Percentiles rank a stretch among this genome's conserved stretches.
Conservation (phyloP, 371 early-diverging fungal species). For the Mycotypha africana region DNA sequence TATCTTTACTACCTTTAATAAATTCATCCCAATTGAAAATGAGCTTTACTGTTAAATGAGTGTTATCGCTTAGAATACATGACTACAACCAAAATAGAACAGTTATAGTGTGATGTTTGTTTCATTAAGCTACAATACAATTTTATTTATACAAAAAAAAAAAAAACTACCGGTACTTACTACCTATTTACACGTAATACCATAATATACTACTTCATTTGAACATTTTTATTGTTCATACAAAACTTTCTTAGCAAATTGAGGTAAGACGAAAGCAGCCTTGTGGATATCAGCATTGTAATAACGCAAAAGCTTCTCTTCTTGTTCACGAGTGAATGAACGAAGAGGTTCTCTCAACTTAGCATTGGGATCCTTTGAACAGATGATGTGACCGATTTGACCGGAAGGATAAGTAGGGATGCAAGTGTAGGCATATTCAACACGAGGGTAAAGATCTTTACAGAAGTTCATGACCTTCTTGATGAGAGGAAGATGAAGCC, state of each 20-base stretch:
- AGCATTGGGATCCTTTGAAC: conserved; percentile 72
- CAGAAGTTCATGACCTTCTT: conserved; percentile 76
- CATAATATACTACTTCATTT: too few relatives aligned
- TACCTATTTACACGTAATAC: too few relatives aligned
- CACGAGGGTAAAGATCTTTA: conserved; percentile 78
- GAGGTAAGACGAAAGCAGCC: conserved; percentile 89
- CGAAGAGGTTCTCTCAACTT: conserved; percentile 78
- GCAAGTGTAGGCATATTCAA: conserved; percentile 88
- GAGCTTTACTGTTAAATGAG: too few relatives aligned
- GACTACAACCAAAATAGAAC: too few relatives aligned
- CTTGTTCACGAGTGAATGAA: conserved; percentile 70
- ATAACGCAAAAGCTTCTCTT: conserved; percentile 78
- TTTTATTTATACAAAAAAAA: background rate
- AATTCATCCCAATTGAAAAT: too few relatives aligned
- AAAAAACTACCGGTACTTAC: too few relatives aligned
- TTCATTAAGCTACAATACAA: too few relatives aligned
- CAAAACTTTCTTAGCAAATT: conserved; percentile 69
- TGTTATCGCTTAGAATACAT: too few relatives aligned
- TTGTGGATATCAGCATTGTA: conserved; percentile 93
- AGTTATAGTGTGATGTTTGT: too few relatives aligned
- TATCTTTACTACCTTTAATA: too few relatives aligned
- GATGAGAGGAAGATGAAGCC: conserved; percentile 93
- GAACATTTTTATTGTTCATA: conserved; percentile 4
- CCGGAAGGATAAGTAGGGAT: conserved; percentile 97
- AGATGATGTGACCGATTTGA: conserved; percentile 93